Conservation (phyloP, 2,329 filamentous ascomycete species). For the Penicillium sp. region DNA sequence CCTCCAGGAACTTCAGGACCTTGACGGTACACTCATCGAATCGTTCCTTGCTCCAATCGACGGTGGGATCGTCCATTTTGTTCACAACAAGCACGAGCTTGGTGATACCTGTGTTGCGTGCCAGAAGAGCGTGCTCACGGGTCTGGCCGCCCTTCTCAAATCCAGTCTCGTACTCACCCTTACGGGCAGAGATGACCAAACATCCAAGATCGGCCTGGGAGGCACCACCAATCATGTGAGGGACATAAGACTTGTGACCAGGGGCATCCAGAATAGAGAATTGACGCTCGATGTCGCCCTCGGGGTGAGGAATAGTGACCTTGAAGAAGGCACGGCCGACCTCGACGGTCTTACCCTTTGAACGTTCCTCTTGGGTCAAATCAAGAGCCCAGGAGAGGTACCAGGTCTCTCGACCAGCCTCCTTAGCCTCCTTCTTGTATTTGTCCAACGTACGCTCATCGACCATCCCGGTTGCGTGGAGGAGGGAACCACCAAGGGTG, state of each 20-base stretch:
- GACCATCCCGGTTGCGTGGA: slow-evolving; percentile 97
- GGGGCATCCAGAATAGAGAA: slow-evolving; percentile 97
- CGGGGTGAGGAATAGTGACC: slow-evolving; percentile 50
- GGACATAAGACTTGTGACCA: slow-evolving; percentile 96
- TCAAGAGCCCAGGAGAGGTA: slow-evolving; percentile 98
- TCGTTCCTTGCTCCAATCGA: slow-evolving; percentile 89
- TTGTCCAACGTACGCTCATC: slow-evolving; percentile 98
- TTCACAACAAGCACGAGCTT: slow-evolving; percentile 93
- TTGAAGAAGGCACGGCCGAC: slow-evolving; percentile 95
- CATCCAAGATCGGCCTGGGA: slow-evolving; percentile 92
- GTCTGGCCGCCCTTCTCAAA: slow-evolving; percentile 97
- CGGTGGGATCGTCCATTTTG: slow-evolving; percentile 98
- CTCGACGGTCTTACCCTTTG: slow-evolving; percentile 97
- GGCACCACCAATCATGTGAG: slow-evolving; percentile 95
- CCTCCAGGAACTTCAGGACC: slow-evolving; percentile 81
- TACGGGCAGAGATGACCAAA: slow-evolving; percentile 90
- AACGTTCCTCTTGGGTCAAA: slow-evolving; percentile 90
- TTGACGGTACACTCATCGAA: slow-evolving; percentile 93
- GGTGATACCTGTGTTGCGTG: slow-evolving; percentile 97
- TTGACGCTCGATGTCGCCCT: slow-evolving; percentile 68
- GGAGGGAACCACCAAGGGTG: slow-evolving; percentile 86
- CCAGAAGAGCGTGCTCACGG: slow-evolving; percentile 93
- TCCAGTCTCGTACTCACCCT: slow-evolving; percentile 97
- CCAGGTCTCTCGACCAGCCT: slow-evolving; percentile 94
- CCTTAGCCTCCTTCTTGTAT: slow-evolving; percentile 95